Evolutionary conservation across 129 eudicot genomes (phyloP), one percentile per base, ranked within the genome.

Genomic region (Pulicaria dysenterica): DNA sequence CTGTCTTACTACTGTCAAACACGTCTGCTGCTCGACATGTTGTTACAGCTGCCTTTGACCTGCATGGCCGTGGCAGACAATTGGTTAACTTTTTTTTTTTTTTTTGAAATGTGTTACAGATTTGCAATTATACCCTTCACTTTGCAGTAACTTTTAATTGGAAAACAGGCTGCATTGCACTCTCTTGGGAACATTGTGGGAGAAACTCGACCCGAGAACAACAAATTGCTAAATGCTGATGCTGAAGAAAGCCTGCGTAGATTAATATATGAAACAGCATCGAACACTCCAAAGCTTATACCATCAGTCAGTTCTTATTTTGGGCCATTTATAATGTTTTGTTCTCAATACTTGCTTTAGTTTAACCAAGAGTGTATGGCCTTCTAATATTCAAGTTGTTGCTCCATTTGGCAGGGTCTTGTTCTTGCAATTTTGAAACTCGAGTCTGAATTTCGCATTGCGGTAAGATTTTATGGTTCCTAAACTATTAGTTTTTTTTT

Each of bases 121-220:
- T 9, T 69, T 36, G 43, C 11, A 5, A 17, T 51, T 76, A 24
- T 38, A 15, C 58, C 50, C 61, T 38, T 66, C 37, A 2, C 19
- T 73, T 76, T 70, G 13, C 24, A n/a, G 44, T 63, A 47, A 73
- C 24, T 62, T 6, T 24, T 37, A n/a, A 46, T 44, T 57, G 78
- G 19, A 63, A 64, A 46, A 73, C 88, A 94, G 98, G 98, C 98
- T 60, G 96, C 91, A 31, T 74, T 94, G 83, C 96, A 94, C 83
- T 84, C 98, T 74, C 93, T 94, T 53, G 98, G 82, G 65, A 90
- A 84, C 73, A 86, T 94, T 43, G 77, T 71, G 38, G 97, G 98
- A 76, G 98, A 84, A 81, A 67, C 87, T 80, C 88, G 98, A 8
- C 48, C 77, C 1, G 97, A 67, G 72, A 84, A 75, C 59, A 75